These are phyloP conservation scores for Sarocladium brachiariae DNA, from an alignment of 2,329 filamentous ascomycete species.

Conservation along the genomic window DNA sequence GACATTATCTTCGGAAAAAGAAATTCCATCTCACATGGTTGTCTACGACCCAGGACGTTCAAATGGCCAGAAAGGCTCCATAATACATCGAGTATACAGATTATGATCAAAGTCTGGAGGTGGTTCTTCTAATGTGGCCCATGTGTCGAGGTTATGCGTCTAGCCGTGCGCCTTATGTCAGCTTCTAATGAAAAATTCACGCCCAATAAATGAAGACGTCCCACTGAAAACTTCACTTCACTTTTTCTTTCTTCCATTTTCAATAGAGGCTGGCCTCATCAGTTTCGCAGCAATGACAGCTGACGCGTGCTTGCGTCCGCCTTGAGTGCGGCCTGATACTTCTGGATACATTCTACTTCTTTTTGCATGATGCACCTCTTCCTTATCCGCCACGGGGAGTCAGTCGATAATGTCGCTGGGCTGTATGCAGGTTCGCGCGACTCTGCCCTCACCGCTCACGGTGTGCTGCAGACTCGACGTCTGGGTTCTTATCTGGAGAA, in stretches of 20 bases:
- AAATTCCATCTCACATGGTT: no score
- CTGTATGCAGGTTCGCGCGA: slow-evolving; percentile 75
- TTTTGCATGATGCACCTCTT: slow-evolving; percentile 43
- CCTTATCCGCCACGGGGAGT: slow-evolving; percentile 82
- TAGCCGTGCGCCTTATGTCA: slow-evolving; percentile 4
- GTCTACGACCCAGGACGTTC: no score
- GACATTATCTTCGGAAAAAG: neutral
- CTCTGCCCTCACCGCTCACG: slow-evolving; percentile 74
- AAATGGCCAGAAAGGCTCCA: no score
- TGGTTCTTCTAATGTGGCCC: neutral
- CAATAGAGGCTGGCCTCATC: neutral
- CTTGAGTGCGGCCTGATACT: slow-evolving; percentile 5
- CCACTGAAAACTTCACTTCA: neutral
- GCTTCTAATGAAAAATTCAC: neutral
- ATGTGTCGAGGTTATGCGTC: neutral
- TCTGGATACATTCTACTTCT: neutral
- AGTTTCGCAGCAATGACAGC: neutral
- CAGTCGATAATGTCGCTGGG: slow-evolving; percentile 78
- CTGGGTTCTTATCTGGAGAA: slow-evolving; percentile 57
- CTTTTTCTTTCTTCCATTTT: neutral
- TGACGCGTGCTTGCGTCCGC: slow-evolving; percentile 2
- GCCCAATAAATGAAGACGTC: neutral
- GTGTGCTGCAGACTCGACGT: slow-evolving; percentile 67
- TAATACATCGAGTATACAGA: no score
- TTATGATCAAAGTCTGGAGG: no score